These are phyloP conservation scores for Parastagonospora nodorum DNA, from an alignment of 2,329 filamentous ascomycete genomes.

Conservation along the genomic window DNA sequence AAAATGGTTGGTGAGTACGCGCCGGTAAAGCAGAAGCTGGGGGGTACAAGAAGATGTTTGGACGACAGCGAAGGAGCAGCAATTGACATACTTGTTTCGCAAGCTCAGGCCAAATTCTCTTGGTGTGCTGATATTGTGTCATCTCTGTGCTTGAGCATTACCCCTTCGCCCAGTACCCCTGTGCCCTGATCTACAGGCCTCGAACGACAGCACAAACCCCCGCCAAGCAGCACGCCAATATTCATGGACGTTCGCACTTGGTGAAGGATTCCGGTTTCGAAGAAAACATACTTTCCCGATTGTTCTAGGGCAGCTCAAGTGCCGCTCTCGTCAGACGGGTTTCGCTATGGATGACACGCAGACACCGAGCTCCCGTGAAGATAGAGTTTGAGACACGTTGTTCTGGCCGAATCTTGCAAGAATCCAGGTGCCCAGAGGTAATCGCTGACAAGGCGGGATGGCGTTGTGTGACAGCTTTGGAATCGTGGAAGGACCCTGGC, in stretches of 20 bases:
- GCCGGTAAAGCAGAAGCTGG: conserved; percentile 9
- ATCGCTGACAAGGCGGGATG: conserved; percentile 11
- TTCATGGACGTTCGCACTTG: conserved; percentile 11
- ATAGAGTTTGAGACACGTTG: conserved; percentile 18
- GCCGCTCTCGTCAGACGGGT: conserved; percentile 7
- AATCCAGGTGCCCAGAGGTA: conserved; percentile 11
- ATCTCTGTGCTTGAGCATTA: conserved; percentile 17
- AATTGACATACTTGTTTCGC: conserved; percentile 34
- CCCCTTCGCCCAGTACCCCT: conserved; percentile 20
- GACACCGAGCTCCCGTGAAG: conserved; percentile 11
- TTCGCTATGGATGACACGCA: conserved; percentile 11
- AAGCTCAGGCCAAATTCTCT: conserved; percentile 15
- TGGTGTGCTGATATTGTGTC: conserved; percentile 20
- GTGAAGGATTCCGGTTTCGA: conserved; percentile 1
- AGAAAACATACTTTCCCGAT: not conserved
- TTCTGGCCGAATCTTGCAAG: conserved; percentile 4
- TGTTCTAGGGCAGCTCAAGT: conserved; percentile 12
- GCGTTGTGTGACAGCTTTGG: conserved; percentile 24
- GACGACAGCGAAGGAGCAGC: conserved; percentile 20
- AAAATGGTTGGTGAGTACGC: conserved; percentile 10
- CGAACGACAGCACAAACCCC: conserved; percentile 22
- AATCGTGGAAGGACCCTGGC: conserved; percentile 14
- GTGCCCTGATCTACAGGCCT: conserved; percentile 16
- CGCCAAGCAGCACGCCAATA: conserved; percentile 27
- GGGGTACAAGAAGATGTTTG: conserved; percentile 19